Evolutionary conservation across 1,139 yeast genomes (phyloP), one percentile per base, ranked within the genome.

Genomic region (Chernovozyma sophiae-reginae): DNA sequence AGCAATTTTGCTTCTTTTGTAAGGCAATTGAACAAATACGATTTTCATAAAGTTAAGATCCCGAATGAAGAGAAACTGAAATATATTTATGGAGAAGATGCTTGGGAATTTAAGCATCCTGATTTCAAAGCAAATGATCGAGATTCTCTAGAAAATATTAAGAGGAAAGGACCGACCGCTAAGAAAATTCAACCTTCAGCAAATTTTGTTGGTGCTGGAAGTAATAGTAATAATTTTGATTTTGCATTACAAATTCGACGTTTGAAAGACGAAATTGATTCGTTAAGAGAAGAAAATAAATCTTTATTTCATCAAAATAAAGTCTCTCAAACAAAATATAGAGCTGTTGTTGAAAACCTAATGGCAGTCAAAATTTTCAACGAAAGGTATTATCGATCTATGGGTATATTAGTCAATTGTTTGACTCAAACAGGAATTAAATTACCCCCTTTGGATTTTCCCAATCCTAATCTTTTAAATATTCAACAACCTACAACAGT

Each of bases 61-160:
- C 65, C 60, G 77, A 58, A 57, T 67, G 74, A 79, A 48, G 79
- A 76, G 39, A 69, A 69, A 41, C 68, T 63, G 43, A 65, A 65
- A 33, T 66, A 68, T 43, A 74, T 76, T 37, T 83, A 81, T 49
- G 87, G 90, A 28, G 94, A 85, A 43, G 81, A 82, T 55, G 81
- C 92, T 17, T 92, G 97, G 97, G 97, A 90, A 55, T 92, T 92
- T 64, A 80, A 81, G 55, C 97, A 92, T 56, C 95, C 96, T 0
- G 89, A 81, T 46, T 92, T 92, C 58, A 75, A 77, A 46, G 74
- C 77, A 30, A 79, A 86, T 56, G 86, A 85, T 52, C 66, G 77
- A 39, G 81, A 79, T 17, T 76, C 85, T 14, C 68, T 89, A 35
- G 94, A 86, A 38, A 81, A 84, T 45, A 87, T 87, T 52, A 83